Evolutionary conservation across 108 stramenopile species (phyloP), one percentile per base, ranked within the genome.

Genomic region (Fistulifera solaris): DNA sequence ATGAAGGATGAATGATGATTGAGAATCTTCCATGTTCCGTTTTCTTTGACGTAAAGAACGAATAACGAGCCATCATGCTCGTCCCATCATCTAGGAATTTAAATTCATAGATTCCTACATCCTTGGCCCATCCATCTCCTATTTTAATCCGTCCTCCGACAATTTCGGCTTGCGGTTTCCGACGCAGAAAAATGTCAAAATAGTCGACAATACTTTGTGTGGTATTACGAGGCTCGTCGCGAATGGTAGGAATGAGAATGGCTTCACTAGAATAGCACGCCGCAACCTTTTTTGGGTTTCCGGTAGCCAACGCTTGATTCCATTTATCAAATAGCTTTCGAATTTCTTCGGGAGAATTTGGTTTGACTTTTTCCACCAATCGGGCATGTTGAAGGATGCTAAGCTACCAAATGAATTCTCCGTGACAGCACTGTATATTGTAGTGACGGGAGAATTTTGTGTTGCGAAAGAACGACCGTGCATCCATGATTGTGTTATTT

Each of bases 1-100:
- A 80, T 77, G 4, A 71, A 59, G 48, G 69, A 71, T 27, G 76
- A 77, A 38, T 82, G 81, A 51, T 82, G 16, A 10, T 17, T 12
- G 17, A 17, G 17, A 16, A 48, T 48, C 16, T 16, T 17, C 13
- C 47, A 48, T 41, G 75, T 63, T 1, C 76, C 76, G 57, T 78
- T 73, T 54, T 81, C 76, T 38, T 61, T 75, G 24, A 67, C 55
- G 38, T 80, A 80, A 19, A 76, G 40, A 70, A 80, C 38, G 73
- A 59, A 50, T 77, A 81, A 24, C 80, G 76, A 26, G 56, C 76
- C 60, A 61, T 67, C 49, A 76, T 72, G 62, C 67, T 74, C 44
- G 42, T 48, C 12, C 75, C 76, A 39, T 61, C 61, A 43, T 73
- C 75, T n/a, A n/a, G n/a, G 61, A 80, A 63, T 17, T 70, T 73